phyloP scores from a whole-genome alignment of 345 rosid genomes.

The Lepidium didymum region DNA sequence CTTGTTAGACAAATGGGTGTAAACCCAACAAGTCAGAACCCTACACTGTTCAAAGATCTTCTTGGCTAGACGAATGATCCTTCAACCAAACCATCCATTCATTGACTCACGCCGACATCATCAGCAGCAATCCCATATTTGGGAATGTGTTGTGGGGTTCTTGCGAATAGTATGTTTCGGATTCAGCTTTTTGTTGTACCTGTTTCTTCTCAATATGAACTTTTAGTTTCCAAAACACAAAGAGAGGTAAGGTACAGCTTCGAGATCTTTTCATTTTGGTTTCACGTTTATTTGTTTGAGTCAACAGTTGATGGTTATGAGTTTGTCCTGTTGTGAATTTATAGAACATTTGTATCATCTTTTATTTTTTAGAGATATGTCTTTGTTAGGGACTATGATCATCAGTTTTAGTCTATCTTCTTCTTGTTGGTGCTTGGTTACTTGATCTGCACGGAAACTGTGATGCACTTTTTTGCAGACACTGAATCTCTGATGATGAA shows the following conservation, averaged over 20 bases:
- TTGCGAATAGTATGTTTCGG: slow-evolving; percentile 1
- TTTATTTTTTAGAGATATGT: neutral
- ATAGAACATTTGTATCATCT: slow-evolving; percentile 21
- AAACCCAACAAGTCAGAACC: slow-evolving; percentile 72
- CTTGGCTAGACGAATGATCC: slow-evolving; percentile 41
- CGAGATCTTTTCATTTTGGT: slow-evolving; percentile 9
- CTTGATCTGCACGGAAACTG: too few species aligned
- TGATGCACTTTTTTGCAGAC: too few species aligned
- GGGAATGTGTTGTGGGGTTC: slow-evolving; percentile 5
- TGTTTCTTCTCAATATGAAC: slow-evolving; percentile 20
- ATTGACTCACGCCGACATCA: neutral
- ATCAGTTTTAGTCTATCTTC: neutral
- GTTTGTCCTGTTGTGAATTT: slow-evolving; percentile 16
- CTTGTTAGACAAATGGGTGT: slow-evolving; percentile 94
- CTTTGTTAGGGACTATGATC: neutral
- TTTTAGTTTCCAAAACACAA: slow-evolving; percentile 13
- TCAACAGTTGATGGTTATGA: slow-evolving; percentile 20
- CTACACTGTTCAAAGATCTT: slow-evolving; percentile 82
- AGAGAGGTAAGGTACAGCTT: neutral
- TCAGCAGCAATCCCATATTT: slow-evolving; percentile 7
- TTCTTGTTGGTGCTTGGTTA: too few species aligned
- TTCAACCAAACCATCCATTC: slow-evolving; percentile 1
- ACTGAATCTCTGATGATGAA: too few species aligned
- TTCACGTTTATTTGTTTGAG: slow-evolving; percentile 16
- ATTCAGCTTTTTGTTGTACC: slow-evolving; percentile 23